Base-by-base conservation (phyloP, 2,329 filamentous ascomycete genomes). In the Arthrobotrys megalospora region DNA sequence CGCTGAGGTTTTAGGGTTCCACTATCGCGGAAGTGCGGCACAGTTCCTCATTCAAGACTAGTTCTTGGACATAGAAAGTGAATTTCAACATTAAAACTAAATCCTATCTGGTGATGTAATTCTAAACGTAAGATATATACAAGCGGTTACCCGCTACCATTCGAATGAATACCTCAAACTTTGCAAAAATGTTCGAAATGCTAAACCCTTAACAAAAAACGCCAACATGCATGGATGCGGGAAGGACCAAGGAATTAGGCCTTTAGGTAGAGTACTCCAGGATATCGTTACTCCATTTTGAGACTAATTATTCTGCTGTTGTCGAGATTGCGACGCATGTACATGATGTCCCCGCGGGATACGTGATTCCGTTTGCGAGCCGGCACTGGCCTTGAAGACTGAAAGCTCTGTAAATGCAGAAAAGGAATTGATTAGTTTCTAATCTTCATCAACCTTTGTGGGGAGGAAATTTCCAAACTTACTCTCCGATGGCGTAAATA, bases 401-500 rank as follows among this genome's bases (percentile, higher is more conserved):
- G 16, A 65, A 77, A 6, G 65, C 66, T 47, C 73, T 77, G 11
- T 58, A 45, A n/a, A 43, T 10, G n/a, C 12, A 21, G 7, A 28
- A 21, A 45, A 55, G 58, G 3, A 48, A 19, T n/a, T n/a, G 16
- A 21, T 47, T 58, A 58, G 34, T 5, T 34, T 34, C 19, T 8
- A 47, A 11, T 14, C 3, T 24, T 34, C n/a, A 53, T 53, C 12
- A n/a, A n/a, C 36, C 62, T 45, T 16, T 12, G 41, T 14, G 12
- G n/a, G 12, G 41, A 21, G 19, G 41, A 10, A 45, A 11, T 16
- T 38, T 21, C 2, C 65, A 34, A 66, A 77, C 73, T 71, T 71
- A 77, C 73, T 77, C 73, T 71, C 73, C 73, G 55, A 77, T 55
- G 14, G 66, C 73, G 28, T 77, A 77, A 1, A 66, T 55, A 36